Conservation (phyloP, 2,329 filamentous ascomycete genomes). For the Paecilomyces fulvus region DNA sequence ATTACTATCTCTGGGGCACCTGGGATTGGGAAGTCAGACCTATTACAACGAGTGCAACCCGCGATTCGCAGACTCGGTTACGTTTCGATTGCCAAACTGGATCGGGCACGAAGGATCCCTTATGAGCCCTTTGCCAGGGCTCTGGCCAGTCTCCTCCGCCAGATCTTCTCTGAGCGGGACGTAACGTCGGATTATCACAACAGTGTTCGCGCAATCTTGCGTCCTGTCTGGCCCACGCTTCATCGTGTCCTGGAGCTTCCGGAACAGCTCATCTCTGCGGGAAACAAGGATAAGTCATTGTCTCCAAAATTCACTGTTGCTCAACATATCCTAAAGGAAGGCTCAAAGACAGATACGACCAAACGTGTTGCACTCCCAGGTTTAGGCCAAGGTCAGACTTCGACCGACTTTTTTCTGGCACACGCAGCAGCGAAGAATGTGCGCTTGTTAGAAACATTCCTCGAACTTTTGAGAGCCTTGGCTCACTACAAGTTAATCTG, state of each 20-base stretch:
- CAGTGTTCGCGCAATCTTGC: conserved; percentile 46
- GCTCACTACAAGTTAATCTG: conserved; percentile 79
- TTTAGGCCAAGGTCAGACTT: conserved; percentile 27
- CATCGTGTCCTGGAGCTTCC: conserved; percentile 53
- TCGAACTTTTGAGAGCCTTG: conserved; percentile 76
- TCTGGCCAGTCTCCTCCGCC: conserved; percentile 53
- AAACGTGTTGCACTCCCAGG: conserved; percentile 24
- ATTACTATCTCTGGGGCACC: conserved; percentile 49
- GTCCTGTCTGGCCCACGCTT: conserved; percentile 50
- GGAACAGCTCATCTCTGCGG: conserved; percentile 52
- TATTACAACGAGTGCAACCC: conserved; percentile 51
- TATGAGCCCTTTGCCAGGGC: conserved; percentile 54
- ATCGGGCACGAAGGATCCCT: conserved; percentile 49
- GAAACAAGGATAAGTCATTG: conserved; percentile 25
- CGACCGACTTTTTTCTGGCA: conserved; percentile 30
- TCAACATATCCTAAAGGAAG: conserved; percentile 23
- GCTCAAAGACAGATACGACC: conserved; percentile 19
- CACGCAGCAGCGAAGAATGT: conserved; percentile 44
- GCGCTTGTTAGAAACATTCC: conserved; percentile 75
- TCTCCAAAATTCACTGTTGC: conserved; percentile 20
- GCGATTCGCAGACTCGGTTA: conserved; percentile 51
- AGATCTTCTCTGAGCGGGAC: conserved; percentile 58
- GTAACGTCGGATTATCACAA: conserved; percentile 55
- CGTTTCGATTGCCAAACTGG: conserved; percentile 53
- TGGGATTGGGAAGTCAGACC: conserved; percentile 53